phyloP scores from a whole-genome alignment of 2,329 filamentous ascomycete species.

The Aspergillus sp. region DNA sequence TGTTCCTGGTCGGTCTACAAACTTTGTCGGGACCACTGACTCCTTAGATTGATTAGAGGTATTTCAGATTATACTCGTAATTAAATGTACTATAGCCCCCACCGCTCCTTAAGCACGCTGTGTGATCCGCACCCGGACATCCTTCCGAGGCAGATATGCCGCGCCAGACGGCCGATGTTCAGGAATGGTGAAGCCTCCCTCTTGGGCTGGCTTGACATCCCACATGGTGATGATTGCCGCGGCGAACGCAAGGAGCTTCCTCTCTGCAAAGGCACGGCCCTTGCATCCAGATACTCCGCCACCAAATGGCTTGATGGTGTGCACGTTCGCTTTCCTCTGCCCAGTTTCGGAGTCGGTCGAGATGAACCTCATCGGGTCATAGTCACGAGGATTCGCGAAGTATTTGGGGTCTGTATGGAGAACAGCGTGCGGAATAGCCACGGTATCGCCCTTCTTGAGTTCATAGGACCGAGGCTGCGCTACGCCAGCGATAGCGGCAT shows the following conservation, averaged over 20 bases:
- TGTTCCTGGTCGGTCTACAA: no score
- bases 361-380: constrained; percentile 52
- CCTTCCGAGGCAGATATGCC: constrained; percentile 53
- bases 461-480: constrained; percentile 40
- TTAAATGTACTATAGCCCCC: background rate
- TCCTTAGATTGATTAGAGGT: no score
- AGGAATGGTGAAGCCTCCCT: constrained; percentile 55
- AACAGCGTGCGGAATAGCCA: constrained; percentile 49
- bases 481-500: constrained; percentile 34
- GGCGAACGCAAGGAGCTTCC: constrained; percentile 52
- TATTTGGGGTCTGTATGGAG: constrained; percentile 45
- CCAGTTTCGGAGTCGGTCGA: constrained; percentile 40
- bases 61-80: no score
- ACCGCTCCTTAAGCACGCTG: constrained; percentile 35
- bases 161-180: constrained; percentile 50
- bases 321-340: constrained; percentile 38
- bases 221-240: constrained; percentile 58
- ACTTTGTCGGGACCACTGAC: no score
- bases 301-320: constrained; percentile 52
- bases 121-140: constrained; percentile 58
- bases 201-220: constrained; percentile 54
- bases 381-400: constrained; percentile 46
- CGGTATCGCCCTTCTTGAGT: constrained; percentile 44
- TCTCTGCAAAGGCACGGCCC: constrained; percentile 53
- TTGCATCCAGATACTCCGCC: constrained; percentile 53